These are phyloP conservation scores for Suhomyces bolitotheri DNA, from an alignment of 1,139 yeast species.

Conservation along the genomic window DNA sequence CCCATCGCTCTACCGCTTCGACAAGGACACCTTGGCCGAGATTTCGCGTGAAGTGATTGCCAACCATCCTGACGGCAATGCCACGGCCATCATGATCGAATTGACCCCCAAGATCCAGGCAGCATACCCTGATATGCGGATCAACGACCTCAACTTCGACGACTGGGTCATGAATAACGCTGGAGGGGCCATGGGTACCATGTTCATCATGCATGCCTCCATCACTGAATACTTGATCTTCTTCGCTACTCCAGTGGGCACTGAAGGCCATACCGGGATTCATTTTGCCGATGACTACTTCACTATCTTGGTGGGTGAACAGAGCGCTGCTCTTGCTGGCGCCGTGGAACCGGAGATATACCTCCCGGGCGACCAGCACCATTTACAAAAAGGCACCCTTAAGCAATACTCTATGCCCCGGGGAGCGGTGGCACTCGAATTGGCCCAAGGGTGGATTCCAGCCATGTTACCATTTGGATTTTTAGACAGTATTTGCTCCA, in stretches of 20 bases:
- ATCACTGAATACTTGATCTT: constrained; percentile 73
- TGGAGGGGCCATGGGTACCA: constrained; percentile 98
- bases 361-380: constrained; percentile 81
- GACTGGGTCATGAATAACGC: constrained; percentile 98
- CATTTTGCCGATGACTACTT: constrained; percentile 97
- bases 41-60: constrained; percentile 54
- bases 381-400: constrained; percentile 65
- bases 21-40: constrained; percentile 46
- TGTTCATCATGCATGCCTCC: constrained; percentile 96
- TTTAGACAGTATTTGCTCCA: constrained; percentile 74
- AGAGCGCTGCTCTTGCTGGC: constrained; percentile 67
- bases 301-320: constrained; percentile 80
- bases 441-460: constrained; percentile 99
- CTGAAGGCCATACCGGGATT: constrained; percentile 94
- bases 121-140: constrained; percentile 56
- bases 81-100: constrained; percentile 60
- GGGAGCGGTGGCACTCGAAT: constrained; percentile 83
- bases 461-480: constrained; percentile 97
- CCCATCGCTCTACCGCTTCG: constrained; percentile 65
- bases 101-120: constrained; percentile 60
- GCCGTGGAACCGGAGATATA: constrained; percentile 65
- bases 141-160: constrained; percentile 68
- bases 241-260: constrained; percentile 57
- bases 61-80: constrained; percentile 57
- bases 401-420: constrained; percentile 87